phyloP scores from a whole-genome alignment of 1,284 basidiomycete genomes.

The Leucoagaricus sp. region DNA sequence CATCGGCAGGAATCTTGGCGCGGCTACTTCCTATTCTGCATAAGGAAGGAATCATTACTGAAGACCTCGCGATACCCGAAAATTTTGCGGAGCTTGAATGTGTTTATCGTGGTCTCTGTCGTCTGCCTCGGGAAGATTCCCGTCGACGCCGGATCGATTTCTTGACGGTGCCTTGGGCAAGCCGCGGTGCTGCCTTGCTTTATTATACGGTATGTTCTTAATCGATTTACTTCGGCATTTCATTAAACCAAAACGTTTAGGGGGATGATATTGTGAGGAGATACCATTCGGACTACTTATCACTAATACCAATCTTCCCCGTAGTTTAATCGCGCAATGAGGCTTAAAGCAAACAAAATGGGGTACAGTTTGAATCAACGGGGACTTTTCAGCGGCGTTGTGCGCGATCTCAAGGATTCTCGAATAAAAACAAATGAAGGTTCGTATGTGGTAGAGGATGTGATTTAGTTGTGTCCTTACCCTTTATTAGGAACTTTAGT shows the following conservation, averaged over 20 bases:
- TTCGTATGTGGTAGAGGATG: constrained; percentile 32
- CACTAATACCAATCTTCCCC: background rate
- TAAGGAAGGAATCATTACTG: constrained; percentile 62
- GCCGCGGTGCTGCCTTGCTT: constrained; percentile 80
- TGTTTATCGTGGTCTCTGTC: constrained; percentile 81
- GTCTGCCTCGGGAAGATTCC: constrained; percentile 36
- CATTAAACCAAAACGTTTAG: constrained; percentile 31
- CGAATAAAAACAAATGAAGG: constrained; percentile 68
- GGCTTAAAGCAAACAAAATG: constrained; percentile 79
- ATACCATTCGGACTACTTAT: background rate
- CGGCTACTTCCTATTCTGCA: constrained; percentile 62
- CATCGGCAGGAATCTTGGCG: constrained; percentile 52
- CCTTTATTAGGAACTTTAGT: constrained; percentile 62
- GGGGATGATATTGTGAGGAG: constrained; percentile 76
- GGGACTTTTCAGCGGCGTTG: constrained; percentile 71
- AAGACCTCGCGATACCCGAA: constrained; percentile 75
- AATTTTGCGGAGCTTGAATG: constrained; percentile 68
- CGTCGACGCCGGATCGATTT: constrained; percentile 76
- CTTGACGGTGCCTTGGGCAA: constrained; percentile 74
- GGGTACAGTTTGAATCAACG: constrained; percentile 88
- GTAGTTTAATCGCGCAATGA: constrained; percentile 88
- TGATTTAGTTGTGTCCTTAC: background rate
- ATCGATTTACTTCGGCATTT: constrained; percentile 1
- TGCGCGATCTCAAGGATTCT: constrained; percentile 67
- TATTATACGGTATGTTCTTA: constrained; percentile 79